Base-by-base conservation (phyloP, 768 basidiomycete species). In the Tephrocybe sp. region DNA sequence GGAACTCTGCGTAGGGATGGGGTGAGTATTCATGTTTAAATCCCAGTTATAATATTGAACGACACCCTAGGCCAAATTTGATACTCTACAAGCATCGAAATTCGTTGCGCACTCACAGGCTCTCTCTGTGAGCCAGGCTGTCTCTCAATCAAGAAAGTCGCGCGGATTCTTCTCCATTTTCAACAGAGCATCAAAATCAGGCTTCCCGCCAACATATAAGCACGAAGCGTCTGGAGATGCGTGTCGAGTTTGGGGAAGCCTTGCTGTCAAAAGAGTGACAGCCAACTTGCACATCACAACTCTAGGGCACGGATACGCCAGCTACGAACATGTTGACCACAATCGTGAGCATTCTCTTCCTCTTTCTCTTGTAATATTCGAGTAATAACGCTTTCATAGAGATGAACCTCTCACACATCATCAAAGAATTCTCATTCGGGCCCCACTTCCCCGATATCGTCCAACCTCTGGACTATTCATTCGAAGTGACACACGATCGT, bases 381-480 rank as follows among this genome's bases (percentile, higher is more conserved):
- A 27, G 15, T 19, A 33, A 27, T 19, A 33, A 27, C 15, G 19
- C 11, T 11, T 45, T 7, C 33, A 9, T 40, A 95, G 93, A 85
- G 57, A 94, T 97, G 91, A 99, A 99, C 62, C 78, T 99, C 29
- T 93, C 91, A 2, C 95, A 98, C 72, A 84, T 97, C 54, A 94
- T 98, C 61, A 86, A 86, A 45, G 95, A 99, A 66, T 97, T 97
- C 64, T 97, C 94, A 0, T 98, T 98, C 55, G 95, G 95, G 1
- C 90, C 94, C 2, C 85, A 88, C 72, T 97, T 97, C 74, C 95
- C 95, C 2, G 88, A 93, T 37, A 98, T 99, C 42, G 80, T 83
- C 1, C 95, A 99, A 64, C 95, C 95, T 1, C 78, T 99, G 33
- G 95, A 98, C 61, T 84, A 92, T 63, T 89, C 91, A 1, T 88